Percentiles rank a stretch among this genome's conserved stretches.
These are phyloP conservation scores for Metschnikowia vanudenii DNA, from an alignment of 805 yeast genomes.

Conservation along the genomic window DNA sequence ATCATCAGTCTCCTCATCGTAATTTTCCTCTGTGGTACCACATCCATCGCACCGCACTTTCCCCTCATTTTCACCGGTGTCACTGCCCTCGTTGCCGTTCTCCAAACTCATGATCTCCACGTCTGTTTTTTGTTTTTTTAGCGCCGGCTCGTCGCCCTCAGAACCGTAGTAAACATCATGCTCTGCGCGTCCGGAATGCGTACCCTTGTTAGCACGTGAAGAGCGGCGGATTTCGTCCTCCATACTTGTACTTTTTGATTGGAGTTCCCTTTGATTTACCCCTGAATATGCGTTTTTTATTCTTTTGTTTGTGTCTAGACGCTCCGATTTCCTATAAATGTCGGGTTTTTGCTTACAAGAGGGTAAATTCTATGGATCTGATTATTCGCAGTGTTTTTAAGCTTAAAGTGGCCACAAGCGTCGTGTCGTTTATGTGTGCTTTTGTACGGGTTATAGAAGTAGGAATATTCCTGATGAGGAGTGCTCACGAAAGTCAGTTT, in stretches of 20 bases:
- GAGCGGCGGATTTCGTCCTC: conserved; percentile 31
- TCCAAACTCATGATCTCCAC: not conserved
- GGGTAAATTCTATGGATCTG: not conserved
- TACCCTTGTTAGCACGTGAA: conserved; percentile 39
- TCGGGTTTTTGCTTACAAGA: not conserved
- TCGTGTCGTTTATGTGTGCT: no score
- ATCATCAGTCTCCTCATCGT: conserved; percentile 54
- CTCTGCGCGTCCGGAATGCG: conserved; percentile 31
- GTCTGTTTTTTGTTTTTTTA: conserved; percentile 2
- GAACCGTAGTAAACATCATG: conserved; percentile 21
- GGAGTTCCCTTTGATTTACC: not conserved
- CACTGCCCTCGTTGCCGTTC: not conserved
- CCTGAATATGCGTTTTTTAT: not conserved
- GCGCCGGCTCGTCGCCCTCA: conserved; percentile 10
- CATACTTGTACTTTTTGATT: conserved; percentile 4
- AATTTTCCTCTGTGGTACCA: conserved; percentile 57
- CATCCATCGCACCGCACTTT: conserved; percentile 60
- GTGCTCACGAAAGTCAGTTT: no score
- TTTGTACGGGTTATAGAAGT: no score
- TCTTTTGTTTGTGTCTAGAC: not conserved
- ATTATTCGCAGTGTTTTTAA: no score
- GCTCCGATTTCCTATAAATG: not conserved
- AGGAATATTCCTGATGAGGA: no score
- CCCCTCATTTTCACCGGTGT: conserved; percentile 26
- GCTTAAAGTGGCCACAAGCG: no score